Evolutionary conservation across 2,329 filamentous ascomycete species (phyloP), one percentile per base, ranked within the genome.

Genomic region (Alternaria arborescens): DNA sequence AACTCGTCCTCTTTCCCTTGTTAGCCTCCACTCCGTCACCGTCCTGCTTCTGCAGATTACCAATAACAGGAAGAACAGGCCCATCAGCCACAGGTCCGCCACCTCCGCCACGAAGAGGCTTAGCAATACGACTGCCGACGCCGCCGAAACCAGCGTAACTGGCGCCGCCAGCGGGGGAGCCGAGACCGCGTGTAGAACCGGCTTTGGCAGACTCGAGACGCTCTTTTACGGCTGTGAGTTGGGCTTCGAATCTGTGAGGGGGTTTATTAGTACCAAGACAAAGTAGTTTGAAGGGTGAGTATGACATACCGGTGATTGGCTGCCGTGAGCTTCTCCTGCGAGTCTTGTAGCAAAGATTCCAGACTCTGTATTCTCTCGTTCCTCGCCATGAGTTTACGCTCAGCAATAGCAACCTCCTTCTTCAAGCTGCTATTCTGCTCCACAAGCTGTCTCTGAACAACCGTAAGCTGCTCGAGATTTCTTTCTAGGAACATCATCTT

Each of bases 401-500:
- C 95, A 0, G 95, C 95, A 77, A 99, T 99, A 56, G 95, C 95
- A 56, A 99, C 95, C 82, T 99, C 95, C 85, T 99, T 98, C 89
- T 99, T 99, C 74, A 99, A 91, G 32, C 65, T 69, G 70, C 92
- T 92, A 82, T 99, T 99, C 81, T 99, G 95, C 83, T 99, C 95
- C 32, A 99, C 95, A 12, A 99, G 89, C 82, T 99, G 95, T 56
- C 95, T 89, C 81, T 99, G 95, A 55, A 99, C 95, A 76, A 97
- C 93, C 4, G 95, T 99, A 55, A 99, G 86, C 81, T 99, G 95
- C 82, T 99, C 95, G 41, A 99, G 88, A 78, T 99, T 99, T 76
- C 95, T 91, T 84, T 99, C 95, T 52, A 99, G 83, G 86, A 99
- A 99, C 16, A 95, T 96, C 92, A 99, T 98, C 87, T 99, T 99